Evolutionary conservation across 2,329 filamentous ascomycete species (phyloP), one percentile per base, ranked within the genome.

Genomic region (Cercospora berteroae): DNA sequence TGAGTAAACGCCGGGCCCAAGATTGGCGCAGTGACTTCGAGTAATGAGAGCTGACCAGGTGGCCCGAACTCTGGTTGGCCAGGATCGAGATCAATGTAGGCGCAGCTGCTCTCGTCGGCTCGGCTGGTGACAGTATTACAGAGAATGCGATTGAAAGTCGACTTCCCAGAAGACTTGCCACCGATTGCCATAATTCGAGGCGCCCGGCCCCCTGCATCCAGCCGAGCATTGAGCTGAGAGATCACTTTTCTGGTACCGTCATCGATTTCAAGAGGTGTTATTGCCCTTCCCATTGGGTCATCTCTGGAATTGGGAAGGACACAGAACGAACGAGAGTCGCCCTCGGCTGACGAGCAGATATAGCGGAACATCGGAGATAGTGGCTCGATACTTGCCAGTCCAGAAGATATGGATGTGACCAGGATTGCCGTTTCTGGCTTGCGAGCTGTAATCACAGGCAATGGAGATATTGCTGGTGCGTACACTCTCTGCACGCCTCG

Each of bases 41-140:
- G 81, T 4, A 94, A 85, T 1, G 90, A 91, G 20, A 94, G 75
- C 13, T 90, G 88, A 0, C 91, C 91, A 0, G 89, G 86, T 1
- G 89, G 84, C 0, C 86, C 86, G 75, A 90, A 93, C 74, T 94
- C 91, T 2, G 91, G 90, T 73, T 93, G 91, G 0, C 89, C 89
- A 0, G 90, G 90, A 74, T 95, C 91, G 9, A 94, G 82, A 72
- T 95, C 92, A 6, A 95, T 83, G n/a, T 90, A 81, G 64, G 83
- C 84, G 73, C 73, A 69, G 65, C 71, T 72, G 48, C 68, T 64
- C 50, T 44, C 64, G 69, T 60, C 77, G 68, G 65, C 68, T 66
- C 75, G 73, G 3, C 87, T 90, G n/a, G 92, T 78, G 8, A 92
- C 79, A 10, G 87, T 85, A 74, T 94, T 94, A 8, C 84, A 79